A percentile compares a stretch with the other conserved stretches of the same genome.
Conservation (phyloP, 148 eudicot genomes). For the Bassia scoparia region DNA sequence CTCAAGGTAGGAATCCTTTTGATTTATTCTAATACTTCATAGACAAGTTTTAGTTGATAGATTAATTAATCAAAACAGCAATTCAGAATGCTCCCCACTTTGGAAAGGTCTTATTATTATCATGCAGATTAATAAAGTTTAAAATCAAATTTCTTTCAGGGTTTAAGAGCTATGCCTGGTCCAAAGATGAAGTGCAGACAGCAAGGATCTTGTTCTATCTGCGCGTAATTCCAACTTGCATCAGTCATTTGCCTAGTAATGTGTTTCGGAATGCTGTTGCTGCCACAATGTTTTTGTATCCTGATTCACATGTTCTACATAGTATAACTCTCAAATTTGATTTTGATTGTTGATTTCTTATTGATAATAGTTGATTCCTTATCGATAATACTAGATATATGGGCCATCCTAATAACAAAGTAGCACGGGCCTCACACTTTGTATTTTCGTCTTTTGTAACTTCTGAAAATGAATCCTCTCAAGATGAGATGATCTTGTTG, state of each 20-base stretch:
- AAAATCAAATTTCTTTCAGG: constrained; percentile 35
- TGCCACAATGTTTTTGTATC: constrained; percentile 94
- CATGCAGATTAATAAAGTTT: neutral
- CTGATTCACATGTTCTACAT: constrained; percentile 25
- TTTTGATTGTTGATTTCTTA: neutral
- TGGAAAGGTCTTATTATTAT: neutral
- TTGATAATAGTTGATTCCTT: constrained; percentile 38
- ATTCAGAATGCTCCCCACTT: neutral
- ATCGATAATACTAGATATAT: constrained; percentile 55
- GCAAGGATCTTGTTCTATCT: constrained; percentile 79
- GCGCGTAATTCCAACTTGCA: constrained; percentile 79
- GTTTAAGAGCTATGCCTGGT: constrained; percentile 53
- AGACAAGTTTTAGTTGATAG: too few species aligned
- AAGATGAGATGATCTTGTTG: constrained; percentile 54
- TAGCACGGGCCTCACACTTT: constrained; percentile 80
- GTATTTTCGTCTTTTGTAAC: constrained; percentile 71
- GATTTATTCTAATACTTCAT: neutral
- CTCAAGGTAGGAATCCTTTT: constrained; percentile 43
- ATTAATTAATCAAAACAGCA: neutral
- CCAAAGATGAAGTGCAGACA: constrained; percentile 81
- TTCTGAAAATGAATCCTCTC: constrained; percentile 57
- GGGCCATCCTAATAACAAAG: constrained; percentile 84
- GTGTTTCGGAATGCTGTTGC: constrained; percentile 62
- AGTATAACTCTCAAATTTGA: neutral
- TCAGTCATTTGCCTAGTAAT: constrained; percentile 58